Percentiles rank a stretch among this genome's conserved stretches.
These are phyloP conservation scores for Ogataea degrootiae DNA, from an alignment of 805 yeast species.

Conservation along the genomic window DNA sequence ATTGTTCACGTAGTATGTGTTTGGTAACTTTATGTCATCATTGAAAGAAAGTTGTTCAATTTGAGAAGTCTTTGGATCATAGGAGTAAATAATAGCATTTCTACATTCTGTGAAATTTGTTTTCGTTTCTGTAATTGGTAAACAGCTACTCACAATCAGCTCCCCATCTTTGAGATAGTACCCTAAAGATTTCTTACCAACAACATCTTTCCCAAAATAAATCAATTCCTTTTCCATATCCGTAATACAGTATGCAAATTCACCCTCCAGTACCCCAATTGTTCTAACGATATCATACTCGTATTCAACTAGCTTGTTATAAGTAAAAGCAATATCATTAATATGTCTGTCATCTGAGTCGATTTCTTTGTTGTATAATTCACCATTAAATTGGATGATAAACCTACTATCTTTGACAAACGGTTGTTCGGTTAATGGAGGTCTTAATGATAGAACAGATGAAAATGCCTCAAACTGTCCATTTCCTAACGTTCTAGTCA, in stretches of 20 bases:
- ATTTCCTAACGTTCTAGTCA: constrained; percentile 5
- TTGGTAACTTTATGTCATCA: constrained; percentile 11
- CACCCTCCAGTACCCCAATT: constrained; percentile 60
- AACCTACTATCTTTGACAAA: constrained; percentile 30
- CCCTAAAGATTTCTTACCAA: constrained; percentile 78
- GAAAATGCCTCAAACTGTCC: constrained; percentile 42
- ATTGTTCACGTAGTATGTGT: constrained; percentile 10
- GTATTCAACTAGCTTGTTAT: constrained; percentile 27
- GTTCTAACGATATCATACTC: constrained; percentile 36
- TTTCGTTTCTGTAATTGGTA: constrained; percentile 29
- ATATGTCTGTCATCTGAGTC: constrained; percentile 21
- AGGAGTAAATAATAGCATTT: constrained; percentile 46
- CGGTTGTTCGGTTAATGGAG: constrained; percentile 80
- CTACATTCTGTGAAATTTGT: constrained; percentile 48
- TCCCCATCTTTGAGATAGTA: constrained; percentile 32
- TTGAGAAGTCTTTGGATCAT: constrained; percentile 24
- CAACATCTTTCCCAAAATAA: constrained; percentile 77
- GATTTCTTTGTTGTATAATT: constrained; percentile 64
- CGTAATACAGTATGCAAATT: constrained; percentile 63
- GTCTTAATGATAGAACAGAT: constrained; percentile 75
- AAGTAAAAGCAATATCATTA: constrained; percentile 64
- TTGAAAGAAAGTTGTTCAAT: constrained; percentile 19
- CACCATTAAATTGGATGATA: constrained; percentile 84
- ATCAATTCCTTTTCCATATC: constrained; percentile 39
- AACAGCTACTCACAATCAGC: constrained; percentile 44